These are phyloP conservation scores for Cyclocybe cylindracea DNA, from an alignment of 768 basidiomycete genomes.

Conservation along the genomic window DNA sequence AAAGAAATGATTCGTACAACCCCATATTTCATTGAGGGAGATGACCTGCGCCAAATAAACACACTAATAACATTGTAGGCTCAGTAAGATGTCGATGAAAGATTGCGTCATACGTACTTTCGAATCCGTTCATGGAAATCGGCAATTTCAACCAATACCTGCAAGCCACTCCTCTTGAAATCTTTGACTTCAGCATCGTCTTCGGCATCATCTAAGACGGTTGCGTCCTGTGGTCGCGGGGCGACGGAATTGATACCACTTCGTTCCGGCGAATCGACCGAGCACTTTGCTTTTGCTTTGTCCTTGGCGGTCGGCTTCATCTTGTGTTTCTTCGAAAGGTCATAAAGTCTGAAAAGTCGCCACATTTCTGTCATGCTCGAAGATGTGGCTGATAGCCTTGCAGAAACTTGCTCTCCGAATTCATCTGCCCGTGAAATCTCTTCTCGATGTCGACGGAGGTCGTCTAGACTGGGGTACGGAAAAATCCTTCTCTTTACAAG, in stretches of 20 bases:
- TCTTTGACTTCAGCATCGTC: constrained; percentile 40
- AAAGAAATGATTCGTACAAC: constrained; percentile 33
- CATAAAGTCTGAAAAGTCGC: constrained; percentile 48
- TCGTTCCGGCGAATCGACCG: background rate
- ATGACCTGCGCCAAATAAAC: constrained; percentile 66
- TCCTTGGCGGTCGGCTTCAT: constrained; percentile 23
- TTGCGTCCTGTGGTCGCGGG: constrained; percentile 13
- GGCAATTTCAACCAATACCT: constrained; percentile 45
- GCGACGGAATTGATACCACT: background rate
- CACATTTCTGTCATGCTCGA: constrained; percentile 54
- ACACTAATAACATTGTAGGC: constrained; percentile 37
- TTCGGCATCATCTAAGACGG: constrained; percentile 29
- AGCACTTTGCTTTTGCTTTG: constrained; percentile 10
- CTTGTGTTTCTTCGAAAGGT: constrained; percentile 34
- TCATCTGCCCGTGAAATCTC: constrained; percentile 50
- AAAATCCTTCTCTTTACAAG: constrained; percentile 51
- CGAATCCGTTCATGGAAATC: constrained; percentile 66
- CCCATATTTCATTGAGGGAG: constrained; percentile 49
- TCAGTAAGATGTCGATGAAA: constrained; percentile 1
- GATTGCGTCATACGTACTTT: constrained; percentile 45
- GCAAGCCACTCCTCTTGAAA: constrained; percentile 42
- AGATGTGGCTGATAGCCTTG: constrained; percentile 46
- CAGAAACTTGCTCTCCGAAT: constrained; percentile 51
- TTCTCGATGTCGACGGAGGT: constrained; percentile 53
- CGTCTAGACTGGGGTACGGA: constrained; percentile 54